Conservation (phyloP, 495 filamentous ascomycete genomes). For the Penicillium diatomitis region DNA sequence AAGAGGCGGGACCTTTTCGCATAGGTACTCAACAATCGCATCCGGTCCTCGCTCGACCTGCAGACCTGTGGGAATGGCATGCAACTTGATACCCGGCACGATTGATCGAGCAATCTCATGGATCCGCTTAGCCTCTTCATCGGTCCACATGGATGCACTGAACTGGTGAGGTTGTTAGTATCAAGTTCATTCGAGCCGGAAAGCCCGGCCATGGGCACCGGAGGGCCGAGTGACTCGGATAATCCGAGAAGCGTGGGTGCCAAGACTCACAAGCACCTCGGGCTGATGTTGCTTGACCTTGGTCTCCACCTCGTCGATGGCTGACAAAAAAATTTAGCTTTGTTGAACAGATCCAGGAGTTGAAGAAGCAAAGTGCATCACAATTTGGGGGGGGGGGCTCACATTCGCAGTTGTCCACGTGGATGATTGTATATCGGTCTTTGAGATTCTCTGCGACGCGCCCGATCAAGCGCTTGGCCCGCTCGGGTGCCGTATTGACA, state of each 20-base stretch:
- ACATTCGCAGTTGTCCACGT: conserved; percentile 52
- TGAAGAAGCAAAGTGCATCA: conserved; percentile 1
- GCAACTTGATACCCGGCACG: conserved; percentile 44
- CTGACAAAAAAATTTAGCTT: conserved; percentile 18
- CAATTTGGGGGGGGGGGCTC: conserved; percentile 5
- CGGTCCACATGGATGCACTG: conserved; percentile 61
- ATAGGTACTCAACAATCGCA: conserved; percentile 55
- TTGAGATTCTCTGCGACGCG: conserved; percentile 48
- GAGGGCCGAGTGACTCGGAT: conserved; percentile 2
- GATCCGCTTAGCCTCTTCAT: conserved; percentile 46
- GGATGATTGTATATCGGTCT: conserved; percentile 49
- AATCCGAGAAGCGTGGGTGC: neutral
- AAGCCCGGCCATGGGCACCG: neutral
- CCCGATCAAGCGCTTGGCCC: conserved; percentile 53
- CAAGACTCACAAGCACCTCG: conserved; percentile 37
- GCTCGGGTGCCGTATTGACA: conserved; percentile 60
- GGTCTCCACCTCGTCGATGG: conserved; percentile 41
- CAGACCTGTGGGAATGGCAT: conserved; percentile 54
- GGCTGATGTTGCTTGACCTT: conserved; percentile 42
- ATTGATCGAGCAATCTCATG: conserved; percentile 44
- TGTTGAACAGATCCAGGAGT: no score
- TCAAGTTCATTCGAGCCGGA: neutral
- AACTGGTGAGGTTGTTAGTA: conserved; percentile 32
- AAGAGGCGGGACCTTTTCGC: conserved; percentile 46
- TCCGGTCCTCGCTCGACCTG: conserved; percentile 57